Base-by-base conservation (phyloP, 371 early-diverging fungal species). In the Lichtheimia corymbifera region DNA sequence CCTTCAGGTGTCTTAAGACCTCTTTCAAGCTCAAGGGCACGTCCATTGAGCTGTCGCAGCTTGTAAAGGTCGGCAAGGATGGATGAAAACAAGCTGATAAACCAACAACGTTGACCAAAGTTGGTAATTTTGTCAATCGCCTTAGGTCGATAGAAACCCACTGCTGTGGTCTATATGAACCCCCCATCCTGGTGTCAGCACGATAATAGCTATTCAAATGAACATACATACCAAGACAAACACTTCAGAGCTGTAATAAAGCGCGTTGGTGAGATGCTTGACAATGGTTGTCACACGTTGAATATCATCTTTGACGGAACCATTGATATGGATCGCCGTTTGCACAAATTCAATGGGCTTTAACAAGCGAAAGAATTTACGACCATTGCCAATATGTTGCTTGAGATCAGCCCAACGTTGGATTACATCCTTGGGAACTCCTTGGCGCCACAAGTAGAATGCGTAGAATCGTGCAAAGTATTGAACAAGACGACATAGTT, bases 391-490 rank as follows among this genome's bases (percentile, higher is more conserved):
- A 51, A 89, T 67, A 55, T 77, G 74, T 22, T 74, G 81, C 63
- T 79, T 78, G 53, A 90, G 77, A 30, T 78, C 75, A 18, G 59
- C 62, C 64, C 86, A 80, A 30, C 86, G 83, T 41, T 69, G 72
- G 35, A 86, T 62, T 2, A 65, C 69, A 13, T 72, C 79, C 59
- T 87, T 76, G 50, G 78, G 59, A 43, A 78, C 77, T 14, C 83
- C 86, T 22, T 67, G 63, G 53, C 78, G 67, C 55, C 62, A 43
- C 59, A 80, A 66, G 62, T 84, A 82, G 75, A 84, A 87, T 40
- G 74, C 83, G 54, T 82, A 84, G 55, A 80, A 84, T 12, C 91
- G 85, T 4, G 90, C 82, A 72, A 91, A 85, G 76, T 91, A 91
- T 68, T 93, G 93, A 1, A 90, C 80, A 13, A 83, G 59, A 53